phyloP scores from a whole-genome alignment of 2,329 filamentous ascomycete genomes.

The Biscogniauxia sp. region DNA sequence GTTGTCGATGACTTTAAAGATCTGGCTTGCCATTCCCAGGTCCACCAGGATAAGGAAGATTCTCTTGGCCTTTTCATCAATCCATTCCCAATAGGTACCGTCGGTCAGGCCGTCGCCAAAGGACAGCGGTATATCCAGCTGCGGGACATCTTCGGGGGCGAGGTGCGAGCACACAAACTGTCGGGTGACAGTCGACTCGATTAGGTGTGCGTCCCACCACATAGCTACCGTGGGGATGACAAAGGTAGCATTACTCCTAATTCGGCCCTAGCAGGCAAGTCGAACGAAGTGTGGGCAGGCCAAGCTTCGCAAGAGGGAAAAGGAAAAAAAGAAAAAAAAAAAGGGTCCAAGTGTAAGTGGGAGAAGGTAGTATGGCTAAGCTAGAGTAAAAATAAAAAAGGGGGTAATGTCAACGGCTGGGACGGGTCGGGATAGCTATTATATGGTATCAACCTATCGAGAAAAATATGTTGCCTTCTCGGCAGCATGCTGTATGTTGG shows the following conservation, averaged over 20 bases:
- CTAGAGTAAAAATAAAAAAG: slow-evolving; percentile 3
- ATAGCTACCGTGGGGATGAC: slow-evolving; percentile 34
- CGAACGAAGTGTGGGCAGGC: slow-evolving; percentile 10
- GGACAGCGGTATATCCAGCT: slow-evolving; percentile 59
- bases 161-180: slow-evolving; percentile 66
- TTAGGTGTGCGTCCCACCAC: slow-evolving; percentile 72
- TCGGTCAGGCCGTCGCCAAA: slow-evolving; percentile 70
- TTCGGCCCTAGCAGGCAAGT: slow-evolving; percentile 19
- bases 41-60: slow-evolving; percentile 71
- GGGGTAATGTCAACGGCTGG: slow-evolving; percentile 15
- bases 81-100: slow-evolving; percentile 77
- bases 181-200: slow-evolving; percentile 67
- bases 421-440: slow-evolving; percentile 9
- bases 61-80: slow-evolving; percentile 64
- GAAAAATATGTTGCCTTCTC: not conserved
- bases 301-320: slow-evolving; percentile 12
- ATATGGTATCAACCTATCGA: slow-evolving; percentile 5
- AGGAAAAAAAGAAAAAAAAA: slow-evolving; percentile 15
- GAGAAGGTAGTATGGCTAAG: slow-evolving; percentile 4
- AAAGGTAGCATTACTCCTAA: slow-evolving; percentile 26
- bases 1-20: slow-evolving; percentile 72
- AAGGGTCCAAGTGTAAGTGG: slow-evolving; percentile 2
- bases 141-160: slow-evolving; percentile 58
- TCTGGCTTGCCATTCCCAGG: slow-evolving; percentile 67
- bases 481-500: slow-evolving; percentile 7